phyloP scores from a whole-genome alignment of 148 eudicot genomes.

The Euryodendron excelsum region DNA sequence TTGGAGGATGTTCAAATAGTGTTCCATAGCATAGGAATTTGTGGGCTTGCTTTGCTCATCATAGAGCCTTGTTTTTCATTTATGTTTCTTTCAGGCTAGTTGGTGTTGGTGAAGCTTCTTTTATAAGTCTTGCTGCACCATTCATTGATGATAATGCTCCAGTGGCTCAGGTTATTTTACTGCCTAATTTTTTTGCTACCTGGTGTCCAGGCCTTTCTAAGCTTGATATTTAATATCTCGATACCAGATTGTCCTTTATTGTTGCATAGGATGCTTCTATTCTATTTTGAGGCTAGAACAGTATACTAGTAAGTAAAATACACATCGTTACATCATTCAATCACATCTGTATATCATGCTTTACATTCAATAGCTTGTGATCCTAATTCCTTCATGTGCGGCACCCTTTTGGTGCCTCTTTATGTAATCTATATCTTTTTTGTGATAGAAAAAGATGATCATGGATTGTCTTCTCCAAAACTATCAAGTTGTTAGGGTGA shows the following conservation, averaged over 20 bases:
- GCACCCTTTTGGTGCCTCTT: too few species aligned
- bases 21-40: not conserved
- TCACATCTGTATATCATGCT: not conserved
- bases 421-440: too few species aligned
- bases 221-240: not conserved
- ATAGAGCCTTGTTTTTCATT: constrained; percentile 1
- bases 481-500: not conserved
- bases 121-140: constrained; percentile 98
- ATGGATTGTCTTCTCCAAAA: not conserved
- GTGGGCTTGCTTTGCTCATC: constrained; percentile 11
- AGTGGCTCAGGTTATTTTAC: constrained; percentile 54
- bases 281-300: not conserved
- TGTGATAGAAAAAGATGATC: too few species aligned
- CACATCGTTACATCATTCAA: not conserved
- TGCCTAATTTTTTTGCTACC: too few species aligned
- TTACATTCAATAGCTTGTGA: not conserved
- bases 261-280: not conserved
- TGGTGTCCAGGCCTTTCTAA: too few species aligned
- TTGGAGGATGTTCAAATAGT: not conserved
- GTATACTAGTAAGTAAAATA: not conserved
- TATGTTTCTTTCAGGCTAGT: constrained; percentile 61
- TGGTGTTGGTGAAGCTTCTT: constrained; percentile 99
- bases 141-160: constrained; percentile 99
- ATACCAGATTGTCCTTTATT: not conserved
- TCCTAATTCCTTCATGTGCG: not conserved